Percentiles rank a stretch among this genome's conserved stretches.
These are phyloP conservation scores for Corymbia citriodora DNA, from an alignment of 441 rosid genomes.

Conservation along the genomic window DNA sequence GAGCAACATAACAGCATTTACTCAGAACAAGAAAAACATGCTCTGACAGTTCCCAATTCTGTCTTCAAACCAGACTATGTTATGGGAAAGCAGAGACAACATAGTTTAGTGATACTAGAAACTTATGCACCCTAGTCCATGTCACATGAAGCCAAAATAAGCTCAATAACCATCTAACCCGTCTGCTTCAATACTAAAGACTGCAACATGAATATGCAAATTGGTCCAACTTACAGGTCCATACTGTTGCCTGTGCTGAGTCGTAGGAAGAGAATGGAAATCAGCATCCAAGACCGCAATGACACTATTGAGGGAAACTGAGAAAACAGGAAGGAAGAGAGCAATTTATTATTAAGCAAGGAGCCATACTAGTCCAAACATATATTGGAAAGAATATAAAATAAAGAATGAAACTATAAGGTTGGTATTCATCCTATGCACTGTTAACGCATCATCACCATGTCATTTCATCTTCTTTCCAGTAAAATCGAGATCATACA, in stretches of 20 bases:
- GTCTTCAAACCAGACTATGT: not conserved
- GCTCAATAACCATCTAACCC: not conserved
- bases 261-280: conserved; percentile 97
- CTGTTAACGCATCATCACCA: not conserved
- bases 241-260: conserved; percentile 90
- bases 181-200: not conserved
- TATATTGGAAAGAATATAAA: not conserved
- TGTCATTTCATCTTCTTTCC: not conserved
- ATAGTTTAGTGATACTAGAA: not conserved
- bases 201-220: not conserved
- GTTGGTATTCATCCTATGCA: not conserved
- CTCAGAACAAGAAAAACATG: not conserved
- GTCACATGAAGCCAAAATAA: not conserved
- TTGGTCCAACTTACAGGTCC: conserved; percentile 85
- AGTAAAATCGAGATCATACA: not conserved
- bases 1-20: not conserved
- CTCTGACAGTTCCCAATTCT: not conserved
- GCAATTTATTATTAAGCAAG: not conserved
- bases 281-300: conserved; percentile 99
- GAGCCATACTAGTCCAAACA: not conserved
- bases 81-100: not conserved
- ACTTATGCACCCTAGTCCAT: not conserved
- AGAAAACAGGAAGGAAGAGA: conserved; percentile 16
- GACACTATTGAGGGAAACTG: conserved; percentile 96
- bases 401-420: not conserved